Evolutionary conservation across 2,329 filamentous ascomycete species (phyloP).

Genomic region (Harringtonia aguacate): DNA sequence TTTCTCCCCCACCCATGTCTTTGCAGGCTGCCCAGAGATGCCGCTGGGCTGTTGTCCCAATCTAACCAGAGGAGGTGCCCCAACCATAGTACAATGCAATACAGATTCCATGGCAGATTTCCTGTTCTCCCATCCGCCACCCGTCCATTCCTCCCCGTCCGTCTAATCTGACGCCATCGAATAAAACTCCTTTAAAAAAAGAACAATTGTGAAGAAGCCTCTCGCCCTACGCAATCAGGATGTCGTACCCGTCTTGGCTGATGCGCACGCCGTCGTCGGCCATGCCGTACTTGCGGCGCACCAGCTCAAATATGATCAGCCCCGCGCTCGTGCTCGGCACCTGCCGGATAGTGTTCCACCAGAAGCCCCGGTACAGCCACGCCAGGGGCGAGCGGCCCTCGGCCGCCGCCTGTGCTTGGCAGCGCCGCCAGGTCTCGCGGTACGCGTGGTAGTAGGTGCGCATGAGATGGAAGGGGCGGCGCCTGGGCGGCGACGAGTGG

Average conservation of each 20-base stretch:
- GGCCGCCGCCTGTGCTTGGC: slow-evolving; percentile 41
- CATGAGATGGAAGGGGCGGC: slow-evolving; percentile 40
- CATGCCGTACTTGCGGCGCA: slow-evolving; percentile 60
- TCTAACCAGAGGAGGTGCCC: too few relatives aligned
- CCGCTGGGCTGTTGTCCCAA: too few relatives aligned
- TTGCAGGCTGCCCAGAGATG: too few relatives aligned
- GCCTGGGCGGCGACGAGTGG: slow-evolving; percentile 10
- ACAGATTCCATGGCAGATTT: too few relatives aligned
- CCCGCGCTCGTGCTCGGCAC: slow-evolving; percentile 69
- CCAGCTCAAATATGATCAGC: slow-evolving; percentile 68
- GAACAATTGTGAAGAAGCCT: too few relatives aligned
- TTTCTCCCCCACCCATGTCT: too few relatives aligned
- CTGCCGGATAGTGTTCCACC: slow-evolving; percentile 61
- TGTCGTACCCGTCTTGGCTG: slow-evolving; percentile 59
- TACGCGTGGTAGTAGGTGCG: slow-evolving; percentile 62
- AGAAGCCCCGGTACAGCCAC: slow-evolving; percentile 64
- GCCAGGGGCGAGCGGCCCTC: slow-evolving; percentile 44
- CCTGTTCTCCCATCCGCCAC: too few relatives aligned
- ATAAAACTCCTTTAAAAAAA: too few relatives aligned
- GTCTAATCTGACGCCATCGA: too few relatives aligned
- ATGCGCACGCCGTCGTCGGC: slow-evolving; percentile 53
- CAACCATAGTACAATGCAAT: too few relatives aligned
- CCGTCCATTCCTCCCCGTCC: too few relatives aligned
- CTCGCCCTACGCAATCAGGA: slow-evolving; percentile 38
- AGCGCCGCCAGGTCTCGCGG: slow-evolving; percentile 53